Base-by-base conservation (phyloP, 1,139 yeast species). In the Sugiyamaella xylanicola region DNA sequence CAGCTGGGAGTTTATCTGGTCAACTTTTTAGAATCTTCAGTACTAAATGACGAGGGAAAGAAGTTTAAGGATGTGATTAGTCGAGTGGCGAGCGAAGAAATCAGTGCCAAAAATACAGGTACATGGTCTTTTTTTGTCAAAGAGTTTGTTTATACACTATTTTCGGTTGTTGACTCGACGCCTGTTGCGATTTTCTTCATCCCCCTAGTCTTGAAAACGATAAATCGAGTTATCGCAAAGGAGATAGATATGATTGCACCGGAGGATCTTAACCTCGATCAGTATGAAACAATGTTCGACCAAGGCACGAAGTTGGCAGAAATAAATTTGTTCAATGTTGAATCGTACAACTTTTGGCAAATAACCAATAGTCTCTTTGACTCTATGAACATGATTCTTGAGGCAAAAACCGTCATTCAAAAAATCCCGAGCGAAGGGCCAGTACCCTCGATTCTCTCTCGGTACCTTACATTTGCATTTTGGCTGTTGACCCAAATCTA, bases 11-110 rank as follows among this genome's bases (percentile, higher is more conserved):
- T 46, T 13, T 51, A 54, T 32, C 29, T 54, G 9, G 43, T 41
- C 4, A 54, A 47, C 36, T 47, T 44, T 19, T 37, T 51, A 16
- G 52, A 54, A 29, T 47, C 55, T 39, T 54, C 55, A 7, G 22
- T 51, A 27, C 21, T 45, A 13, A 44, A 19, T 29, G 48, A 50
- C 27, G 22, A 40, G 9, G 55, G 52, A 8, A 25, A 15, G n/a
- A 51, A 54, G 29, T 54, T 50, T 32, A 17, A 21, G 21, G 41
- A 51, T n/a, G 54, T 51, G 21, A 40, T 45, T 9, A 45, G 39
- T 37, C 19, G 51, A 17, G 55, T 43, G 15, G 55, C 40, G 3
- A 16, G 25, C 3, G 51, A 48, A 13, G 52, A 47, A 22, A 22
- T 40, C 25, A 27, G 11, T 19, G n/a, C 20, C 16, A 41, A 41